phyloP scores from a whole-genome alignment of 495 filamentous ascomycete species.

The Neurospora sp. region DNA sequence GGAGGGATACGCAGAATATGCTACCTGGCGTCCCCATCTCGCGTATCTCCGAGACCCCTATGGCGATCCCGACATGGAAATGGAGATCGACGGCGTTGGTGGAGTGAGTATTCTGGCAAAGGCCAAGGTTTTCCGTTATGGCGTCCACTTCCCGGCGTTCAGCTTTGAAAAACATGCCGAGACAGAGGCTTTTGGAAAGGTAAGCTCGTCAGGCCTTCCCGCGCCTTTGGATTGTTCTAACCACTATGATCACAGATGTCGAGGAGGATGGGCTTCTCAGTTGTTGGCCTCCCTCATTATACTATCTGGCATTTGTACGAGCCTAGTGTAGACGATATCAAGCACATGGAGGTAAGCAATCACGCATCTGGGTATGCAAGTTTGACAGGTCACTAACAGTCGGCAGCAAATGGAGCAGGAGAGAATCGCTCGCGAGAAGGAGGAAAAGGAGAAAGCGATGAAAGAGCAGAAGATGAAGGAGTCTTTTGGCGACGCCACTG shows the following conservation, averaged over 20 bases:
- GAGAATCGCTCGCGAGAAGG: slow-evolving; percentile 56
- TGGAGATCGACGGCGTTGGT: slow-evolving; percentile 97
- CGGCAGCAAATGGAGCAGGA: slow-evolving; percentile 77
- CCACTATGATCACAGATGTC: slow-evolving; percentile 69
- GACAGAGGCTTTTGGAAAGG: slow-evolving; percentile 98
- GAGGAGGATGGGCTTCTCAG: slow-evolving; percentile 86
- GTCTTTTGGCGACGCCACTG: slow-evolving; percentile 56
- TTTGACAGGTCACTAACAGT: slow-evolving; percentile 9
- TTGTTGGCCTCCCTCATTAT: slow-evolving; percentile 96
- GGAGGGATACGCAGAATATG: slow-evolving; percentile 98
- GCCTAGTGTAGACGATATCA: slow-evolving; percentile 90
- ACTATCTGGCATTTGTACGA: slow-evolving; percentile 99
- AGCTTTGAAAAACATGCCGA: slow-evolving; percentile 98
- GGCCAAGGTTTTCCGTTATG: slow-evolving; percentile 84
- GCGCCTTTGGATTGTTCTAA: neutral
- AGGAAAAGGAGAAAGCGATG: slow-evolving; percentile 60
- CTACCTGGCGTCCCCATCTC: slow-evolving; percentile 95
- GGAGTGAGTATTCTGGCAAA: slow-evolving; percentile 97
- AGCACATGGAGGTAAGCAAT: slow-evolving; percentile 74
- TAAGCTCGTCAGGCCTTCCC: slow-evolving; percentile 25
- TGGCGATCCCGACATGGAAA: slow-evolving; percentile 97
- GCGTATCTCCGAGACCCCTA: slow-evolving; percentile 96
- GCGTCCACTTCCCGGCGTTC: slow-evolving; percentile 96
- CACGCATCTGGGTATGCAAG: neutral
- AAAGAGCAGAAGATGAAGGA: slow-evolving; percentile 58